A percentile compares a stretch with the other conserved stretches of the same genome.
Evolutionary conservation across 768 basidiomycete genomes (phyloP).

Genomic region (Calvatia gigantea): DNA sequence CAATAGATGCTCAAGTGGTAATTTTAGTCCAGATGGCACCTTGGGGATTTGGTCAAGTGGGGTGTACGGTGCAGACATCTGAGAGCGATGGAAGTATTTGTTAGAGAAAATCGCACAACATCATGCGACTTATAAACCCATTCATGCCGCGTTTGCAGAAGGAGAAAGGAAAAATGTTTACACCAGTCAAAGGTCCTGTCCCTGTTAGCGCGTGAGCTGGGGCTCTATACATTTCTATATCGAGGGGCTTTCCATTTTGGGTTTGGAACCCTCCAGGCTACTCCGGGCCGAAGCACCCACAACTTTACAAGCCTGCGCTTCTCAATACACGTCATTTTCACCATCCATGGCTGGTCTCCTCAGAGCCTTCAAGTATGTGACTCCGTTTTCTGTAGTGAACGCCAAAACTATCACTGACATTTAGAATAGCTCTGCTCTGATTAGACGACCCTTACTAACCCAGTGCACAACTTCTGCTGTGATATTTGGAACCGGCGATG

Average conservation of each 20-base stretch:
- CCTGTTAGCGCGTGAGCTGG: too few species aligned
- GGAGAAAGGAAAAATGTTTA: too few species aligned
- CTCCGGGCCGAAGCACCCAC: too few species aligned
- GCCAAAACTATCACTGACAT: background rate
- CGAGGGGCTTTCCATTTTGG: too few species aligned
- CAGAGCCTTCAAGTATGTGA: slow-evolving; percentile 15
- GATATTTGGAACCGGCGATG: slow-evolving; percentile 72
- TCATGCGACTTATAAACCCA: too few species aligned
- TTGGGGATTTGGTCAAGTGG: slow-evolving; percentile 3
- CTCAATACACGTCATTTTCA: too few species aligned
- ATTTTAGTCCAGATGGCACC: background rate
- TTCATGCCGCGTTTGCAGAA: too few species aligned
- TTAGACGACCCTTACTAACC: slow-evolving; percentile 58
- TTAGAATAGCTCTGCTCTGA: slow-evolving; percentile 46
- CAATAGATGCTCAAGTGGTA: background rate
- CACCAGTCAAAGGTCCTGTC: too few species aligned
- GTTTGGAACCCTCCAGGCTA: too few species aligned
- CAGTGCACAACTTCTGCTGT: slow-evolving; percentile 64
- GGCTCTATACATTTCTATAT: too few species aligned
- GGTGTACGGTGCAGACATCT: background rate
- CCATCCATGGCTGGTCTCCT: slow-evolving; percentile 14
- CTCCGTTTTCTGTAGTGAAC: background rate
- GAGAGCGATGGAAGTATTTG: background rate
- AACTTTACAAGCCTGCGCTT: too few species aligned
- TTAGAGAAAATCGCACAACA: too few species aligned